Base-by-base conservation (phyloP, 2,329 filamentous ascomycete genomes). In the Xylaria sp. region DNA sequence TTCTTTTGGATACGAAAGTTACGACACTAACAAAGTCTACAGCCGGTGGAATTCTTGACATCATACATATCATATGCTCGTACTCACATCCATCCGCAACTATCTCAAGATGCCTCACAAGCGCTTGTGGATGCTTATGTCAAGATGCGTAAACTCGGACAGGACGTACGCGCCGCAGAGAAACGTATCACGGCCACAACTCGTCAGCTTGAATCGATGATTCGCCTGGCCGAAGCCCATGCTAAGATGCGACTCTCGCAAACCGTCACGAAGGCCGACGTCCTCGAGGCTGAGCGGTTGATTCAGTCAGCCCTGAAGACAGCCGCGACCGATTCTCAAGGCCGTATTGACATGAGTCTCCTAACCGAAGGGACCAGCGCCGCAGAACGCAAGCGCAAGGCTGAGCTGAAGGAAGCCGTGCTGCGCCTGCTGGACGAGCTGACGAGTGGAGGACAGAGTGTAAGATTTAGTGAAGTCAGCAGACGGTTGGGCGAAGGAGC, bases 121-220 rank as follows among this genome's bases (percentile, higher is more conserved):
- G 91, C 92, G 46, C 86, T 99, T 2, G 88, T 95, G 1, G 83
- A 90, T 39, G 85, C 91, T 24, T 99, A 99, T 69, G 90, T 97
- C 42, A 89, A 89, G 56, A 97, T 99, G 91, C 92, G 94, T 61
- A 91, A 92, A 68, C 86, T 99, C 0, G 94, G 94, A 43, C 88
- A 92, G 63, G 89, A 92, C 65, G 88, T 93, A 34, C 91, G 93
- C 44, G 83, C 92, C 2, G 85, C 90, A 2, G 95, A 99, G 74
- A 93, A 95, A 73, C 91, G 94, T 63, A 99, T 99, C 76, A 99
- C 94, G 0, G 94, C 94, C 39, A 99, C 94, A 2, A 99, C 95
- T 0, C 86, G 94, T 69, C 94, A 99, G 74, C 82, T 99, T 5
- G 95, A 99, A 76, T 94, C 89, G 42, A 99, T 99, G 95, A 97